phyloP scores from a whole-genome alignment of 768 basidiomycete species.

The Collybia mongolica region DNA sequence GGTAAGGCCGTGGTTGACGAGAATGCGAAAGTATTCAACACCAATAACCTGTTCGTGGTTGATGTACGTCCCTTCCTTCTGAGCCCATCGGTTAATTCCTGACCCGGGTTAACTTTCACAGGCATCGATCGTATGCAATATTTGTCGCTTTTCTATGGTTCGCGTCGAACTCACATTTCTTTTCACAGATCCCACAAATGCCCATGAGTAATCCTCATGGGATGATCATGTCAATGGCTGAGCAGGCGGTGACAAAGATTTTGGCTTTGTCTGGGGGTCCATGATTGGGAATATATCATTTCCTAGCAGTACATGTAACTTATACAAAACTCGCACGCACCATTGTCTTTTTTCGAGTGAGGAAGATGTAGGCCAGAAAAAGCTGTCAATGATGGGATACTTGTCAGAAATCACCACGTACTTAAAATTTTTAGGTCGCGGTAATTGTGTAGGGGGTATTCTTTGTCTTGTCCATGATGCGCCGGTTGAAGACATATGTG shows the following conservation, averaged over 20 bases:
- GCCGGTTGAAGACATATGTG: no score
- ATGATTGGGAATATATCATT: conserved; percentile 17
- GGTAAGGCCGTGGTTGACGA: conserved; percentile 49
- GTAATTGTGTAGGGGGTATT: no score
- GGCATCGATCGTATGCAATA: conserved; percentile 32
- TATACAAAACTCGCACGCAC: no score
- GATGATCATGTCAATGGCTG: conserved; percentile 53
- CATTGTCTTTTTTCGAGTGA: no score
- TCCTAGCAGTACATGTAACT: no score
- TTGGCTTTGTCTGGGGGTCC: conserved; percentile 54
- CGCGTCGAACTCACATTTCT: neutral
- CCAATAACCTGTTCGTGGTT: conserved; percentile 52
- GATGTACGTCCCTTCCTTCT: conserved; percentile 34
- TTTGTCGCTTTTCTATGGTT: neutral
- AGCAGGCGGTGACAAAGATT: conserved; percentile 57
- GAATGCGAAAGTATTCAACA: conserved; percentile 52
- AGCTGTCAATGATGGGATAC: no score
- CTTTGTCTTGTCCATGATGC: no score
- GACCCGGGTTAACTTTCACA: conserved; percentile 1
- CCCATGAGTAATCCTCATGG: conserved; percentile 61
- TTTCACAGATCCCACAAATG: conserved; percentile 43
- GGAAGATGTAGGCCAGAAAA: no score
- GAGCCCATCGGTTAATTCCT: no score
- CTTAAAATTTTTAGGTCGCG: no score
- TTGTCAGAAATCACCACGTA: no score